These are phyloP conservation scores for Neurospora sp. DNA, from an alignment of 495 filamentous ascomycete genomes.

Conservation along the genomic window DNA sequence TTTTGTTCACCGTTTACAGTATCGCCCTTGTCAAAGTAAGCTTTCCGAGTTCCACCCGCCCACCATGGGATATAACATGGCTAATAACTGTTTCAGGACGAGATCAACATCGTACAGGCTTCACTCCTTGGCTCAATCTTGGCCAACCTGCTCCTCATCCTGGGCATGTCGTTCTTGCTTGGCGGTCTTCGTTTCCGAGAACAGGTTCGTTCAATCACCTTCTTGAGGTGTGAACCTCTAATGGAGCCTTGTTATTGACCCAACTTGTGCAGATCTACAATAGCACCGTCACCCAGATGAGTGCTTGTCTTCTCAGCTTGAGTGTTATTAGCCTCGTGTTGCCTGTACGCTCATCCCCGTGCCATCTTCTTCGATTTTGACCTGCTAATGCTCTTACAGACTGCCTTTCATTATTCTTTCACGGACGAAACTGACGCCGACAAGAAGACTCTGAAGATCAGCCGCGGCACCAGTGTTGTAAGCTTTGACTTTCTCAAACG, in stretches of 20 bases:
- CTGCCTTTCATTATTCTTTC: slow-evolving; percentile 87
- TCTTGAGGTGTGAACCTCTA: neutral
- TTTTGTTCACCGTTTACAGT: slow-evolving; percentile 28
- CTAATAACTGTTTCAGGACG: slow-evolving; percentile 43
- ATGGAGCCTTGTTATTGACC: neutral
- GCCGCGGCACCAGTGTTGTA: slow-evolving; percentile 83
- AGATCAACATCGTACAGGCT: slow-evolving; percentile 85
- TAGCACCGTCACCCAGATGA: slow-evolving; percentile 91
- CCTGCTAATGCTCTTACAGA: slow-evolving; percentile 30
- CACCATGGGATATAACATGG: slow-evolving; percentile 1
- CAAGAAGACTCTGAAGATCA: slow-evolving; percentile 63
- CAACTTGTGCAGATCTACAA: slow-evolving; percentile 67
- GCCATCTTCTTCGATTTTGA: neutral
- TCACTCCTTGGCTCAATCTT: slow-evolving; percentile 82
- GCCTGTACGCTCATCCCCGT: slow-evolving; percentile 38
- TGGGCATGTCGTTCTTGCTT: slow-evolving; percentile 82
- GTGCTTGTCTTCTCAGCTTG: slow-evolving; percentile 79
- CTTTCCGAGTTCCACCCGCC: slow-evolving; percentile 13
- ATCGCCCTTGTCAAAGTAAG: slow-evolving; percentile 56
- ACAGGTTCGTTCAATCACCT: slow-evolving; percentile 43
- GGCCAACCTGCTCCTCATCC: slow-evolving; percentile 75
- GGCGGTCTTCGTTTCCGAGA: slow-evolving; percentile 82
- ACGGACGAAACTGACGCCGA: slow-evolving; percentile 52
- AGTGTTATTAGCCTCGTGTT: slow-evolving; percentile 78
- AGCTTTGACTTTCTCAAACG: slow-evolving; percentile 14